Evolutionary conservation across 306 rosid species (phyloP).

Genomic region (Benincasa hispida): DNA sequence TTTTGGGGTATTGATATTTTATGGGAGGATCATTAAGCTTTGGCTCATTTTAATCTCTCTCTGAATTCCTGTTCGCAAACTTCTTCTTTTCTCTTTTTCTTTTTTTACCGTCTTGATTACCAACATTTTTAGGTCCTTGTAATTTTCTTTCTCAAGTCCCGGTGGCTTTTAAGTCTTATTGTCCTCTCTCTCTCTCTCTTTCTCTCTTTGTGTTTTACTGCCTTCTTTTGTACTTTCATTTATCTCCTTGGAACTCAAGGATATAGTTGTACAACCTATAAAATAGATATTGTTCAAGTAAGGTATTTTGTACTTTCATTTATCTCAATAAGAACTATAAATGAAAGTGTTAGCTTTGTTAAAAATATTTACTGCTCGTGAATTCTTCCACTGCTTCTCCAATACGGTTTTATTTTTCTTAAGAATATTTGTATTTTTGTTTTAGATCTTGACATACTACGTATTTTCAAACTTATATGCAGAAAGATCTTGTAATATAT

Average conservation of each 20-base stretch:
- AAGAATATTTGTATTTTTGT: neutral
- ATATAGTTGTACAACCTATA: too few species aligned
- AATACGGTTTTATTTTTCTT: neutral
- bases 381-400: neutral
- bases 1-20: neutral
- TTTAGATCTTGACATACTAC: neutral
- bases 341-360: neutral
- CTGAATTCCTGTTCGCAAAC: too few species aligned
- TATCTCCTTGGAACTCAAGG: too few species aligned
- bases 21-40: neutral
- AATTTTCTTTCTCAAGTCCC: neutral
- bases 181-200: neutral
- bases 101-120: neutral
- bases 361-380: neutral
- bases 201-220: neutral
- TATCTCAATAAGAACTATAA: neutral
- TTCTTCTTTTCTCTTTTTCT: too few species aligned
- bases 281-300: too few species aligned
- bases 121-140: neutral
- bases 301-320: neutral
- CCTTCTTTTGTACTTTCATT: neutral
- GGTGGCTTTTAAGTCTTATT: neutral
- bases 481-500: slow-evolving; percentile 90
- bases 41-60: neutral
- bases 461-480: slow-evolving; percentile 24